Evolutionary conservation across 441 rosid genomes (phyloP), one percentile per base, ranked within the genome.

Genomic region (Syzygium syzygioides): DNA sequence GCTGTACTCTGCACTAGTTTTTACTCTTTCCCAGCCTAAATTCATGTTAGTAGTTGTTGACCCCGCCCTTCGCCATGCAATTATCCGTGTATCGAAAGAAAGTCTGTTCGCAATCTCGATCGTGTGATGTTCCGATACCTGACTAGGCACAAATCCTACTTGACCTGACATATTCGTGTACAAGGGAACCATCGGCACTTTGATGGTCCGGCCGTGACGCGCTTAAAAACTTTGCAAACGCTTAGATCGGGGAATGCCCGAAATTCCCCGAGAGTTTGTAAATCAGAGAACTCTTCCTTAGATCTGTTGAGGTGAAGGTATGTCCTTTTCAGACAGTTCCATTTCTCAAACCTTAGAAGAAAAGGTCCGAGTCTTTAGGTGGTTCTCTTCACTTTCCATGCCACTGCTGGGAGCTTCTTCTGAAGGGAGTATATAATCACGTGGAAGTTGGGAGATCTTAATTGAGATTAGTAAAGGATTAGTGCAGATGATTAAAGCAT

Each of bases 21-120:
- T 88, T 92, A 28, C 80, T 15, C 80, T 20, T 34, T 90, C 88
- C 91, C 76, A 25, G 87, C 50, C 85, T 88, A 68, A 59, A 52
- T 45, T 55, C 84, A 32, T 86, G 89, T 59, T 79, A 57, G 86
- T 85, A 64, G 76, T 53, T 83, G 79, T 85, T 55, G 52, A 20
- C 68, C 68, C n/a, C 17, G 2, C 45, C 80, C 20, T 71, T 41
- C 12, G 80, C 80, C 80, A 12, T 23, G 80, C 80, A 37, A 71
- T 11, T 5, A 12, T 37, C 25, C 50, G 23, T 37, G 50, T 71
- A 71, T 20, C 26, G 7, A 71, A 71, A 71, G 80, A 25, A 34
- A 71, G 50, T 34, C 20, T 20, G 28, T 19, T 20, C 8, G 50
- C 50, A 34, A 20, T 41, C 80, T 71, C 28, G 26, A 71, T 71